These are phyloP conservation scores for Nothophoma quercina DNA, from an alignment of 2,329 filamentous ascomycete species.

Conservation along the genomic window DNA sequence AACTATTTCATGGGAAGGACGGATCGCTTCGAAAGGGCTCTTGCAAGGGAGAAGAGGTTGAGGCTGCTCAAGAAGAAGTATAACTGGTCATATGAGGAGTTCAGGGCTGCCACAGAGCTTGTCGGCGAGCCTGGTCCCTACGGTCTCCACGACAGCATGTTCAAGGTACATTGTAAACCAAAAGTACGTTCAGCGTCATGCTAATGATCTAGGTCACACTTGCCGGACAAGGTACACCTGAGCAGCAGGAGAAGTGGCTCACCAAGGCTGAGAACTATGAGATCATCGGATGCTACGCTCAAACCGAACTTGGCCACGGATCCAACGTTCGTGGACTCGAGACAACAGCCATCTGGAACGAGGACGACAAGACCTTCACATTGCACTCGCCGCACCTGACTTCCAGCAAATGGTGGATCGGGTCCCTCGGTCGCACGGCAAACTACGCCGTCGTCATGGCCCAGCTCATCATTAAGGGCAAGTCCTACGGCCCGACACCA, in stretches of 20 bases:
- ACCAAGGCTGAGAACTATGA: conserved; percentile 73
- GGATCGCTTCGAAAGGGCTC: conserved; percentile 72
- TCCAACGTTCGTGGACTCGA: conserved; percentile 71
- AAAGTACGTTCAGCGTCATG: background rate
- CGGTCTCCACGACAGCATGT: conserved; percentile 75
- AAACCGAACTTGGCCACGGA: conserved; percentile 81
- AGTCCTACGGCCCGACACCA: conserved; percentile 75
- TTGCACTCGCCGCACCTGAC: conserved; percentile 78
- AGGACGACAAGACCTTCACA: conserved; percentile 75
- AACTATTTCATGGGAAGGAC: conserved; percentile 77
- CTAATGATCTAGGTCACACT: conserved; percentile 65
- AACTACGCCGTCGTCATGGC: conserved; percentile 83
- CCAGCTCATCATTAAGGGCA: conserved; percentile 73
- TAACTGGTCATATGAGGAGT: conserved; percentile 72
- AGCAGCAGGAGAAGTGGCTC: conserved; percentile 77
- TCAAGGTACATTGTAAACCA: conserved; percentile 60
- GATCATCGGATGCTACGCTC: conserved; percentile 80
- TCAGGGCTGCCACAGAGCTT: conserved; percentile 69
- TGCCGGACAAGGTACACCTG: conserved; percentile 73
- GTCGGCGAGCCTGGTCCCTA: conserved; percentile 78
- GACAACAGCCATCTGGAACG: conserved; percentile 77
- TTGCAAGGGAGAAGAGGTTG: conserved; percentile 75
- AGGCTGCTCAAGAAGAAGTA: conserved; percentile 71
- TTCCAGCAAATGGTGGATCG: conserved; percentile 86
- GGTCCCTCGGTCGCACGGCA: conserved; percentile 76